Evolutionary conservation across 495 filamentous ascomycete species (phyloP), one percentile per base, ranked within the genome.

Genomic region (Aspergillus steynii): DNA sequence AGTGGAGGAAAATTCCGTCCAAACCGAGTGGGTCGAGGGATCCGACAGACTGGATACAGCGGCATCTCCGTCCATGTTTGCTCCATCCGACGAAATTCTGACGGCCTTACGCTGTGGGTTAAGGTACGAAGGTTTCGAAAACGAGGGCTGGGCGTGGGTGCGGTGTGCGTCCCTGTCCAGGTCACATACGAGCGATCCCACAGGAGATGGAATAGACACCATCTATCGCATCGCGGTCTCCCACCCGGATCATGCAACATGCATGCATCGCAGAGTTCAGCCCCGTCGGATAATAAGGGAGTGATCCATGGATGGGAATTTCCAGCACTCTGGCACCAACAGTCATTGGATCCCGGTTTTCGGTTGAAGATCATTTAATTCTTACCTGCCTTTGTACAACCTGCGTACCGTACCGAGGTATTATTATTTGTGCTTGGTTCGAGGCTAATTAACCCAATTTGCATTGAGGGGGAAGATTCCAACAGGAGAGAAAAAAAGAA

Each of bases 271-370:
- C 54, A 29, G 52, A 48, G 42, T 53, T 58, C 60, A 65, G 55
- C 58, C 57, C 59, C 62, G 53, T 62, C 59, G 59, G 61, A 59
- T 62, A 58, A 59, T 62, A 53, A 50, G 59, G 59, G 61, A 62
- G 50, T 52, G 56, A 64, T 49, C 56, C 58, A 64, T 62, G 63
- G 67, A 55, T 64, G 52, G 51, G 51, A 52, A 42, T 62, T 66
- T 63, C 68, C 68, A 65, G 65, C 65, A 65, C 60, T 57, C 50
- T 60, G 68, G 68, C 62, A 65, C 68, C 61, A 65, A 56, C 64
- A 63, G 52, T 48, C 55, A 67, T 70, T 67, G 68, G 65, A 49
- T 67, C 61, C 65, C 65, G 56, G 58, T 25, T 61, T 55, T 32
- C 56, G 31, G 51, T 34, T 63, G 64, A 65, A 64, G 65, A 70